Percentiles rank a stretch among this genome's conserved stretches.
These are phyloP conservation scores for Emmonsia crescens DNA, from an alignment of 2,329 filamentous ascomycete genomes.

Conservation along the genomic window DNA sequence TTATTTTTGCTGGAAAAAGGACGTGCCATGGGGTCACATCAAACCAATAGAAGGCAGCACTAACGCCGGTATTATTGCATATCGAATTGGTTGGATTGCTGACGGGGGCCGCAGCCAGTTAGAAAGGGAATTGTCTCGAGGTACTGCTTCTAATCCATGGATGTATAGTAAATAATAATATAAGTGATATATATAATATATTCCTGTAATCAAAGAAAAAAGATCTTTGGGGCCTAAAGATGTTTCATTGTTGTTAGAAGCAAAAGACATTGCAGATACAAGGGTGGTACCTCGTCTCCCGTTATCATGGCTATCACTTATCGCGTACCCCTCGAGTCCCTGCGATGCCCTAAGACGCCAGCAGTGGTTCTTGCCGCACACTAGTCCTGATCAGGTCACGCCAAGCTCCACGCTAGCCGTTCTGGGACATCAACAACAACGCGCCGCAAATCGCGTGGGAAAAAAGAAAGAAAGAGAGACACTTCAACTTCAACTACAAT, in stretches of 20 bases:
- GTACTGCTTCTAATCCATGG: too few relatives aligned
- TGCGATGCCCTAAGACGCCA: neutral
- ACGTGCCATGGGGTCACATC: neutral
- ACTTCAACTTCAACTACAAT: neutral
- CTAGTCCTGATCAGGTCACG: neutral
- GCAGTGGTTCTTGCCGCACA: neutral
- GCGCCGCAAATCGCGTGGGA: neutral
- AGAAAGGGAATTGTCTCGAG: neutral
- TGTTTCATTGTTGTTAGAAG: too few relatives aligned
- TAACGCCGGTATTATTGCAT: neutral
- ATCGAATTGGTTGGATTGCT: neutral
- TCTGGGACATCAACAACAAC: conserved; percentile 8
- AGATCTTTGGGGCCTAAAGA: too few relatives aligned
- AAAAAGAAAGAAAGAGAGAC: neutral
- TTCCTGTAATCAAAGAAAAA: neutral
- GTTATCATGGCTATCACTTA: neutral
- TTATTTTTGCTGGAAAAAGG: neutral
- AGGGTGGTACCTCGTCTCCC: neutral
- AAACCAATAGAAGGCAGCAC: neutral
- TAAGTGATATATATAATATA: neutral
- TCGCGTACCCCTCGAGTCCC: neutral
- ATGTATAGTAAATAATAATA: neutral
- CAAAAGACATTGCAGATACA: neutral
- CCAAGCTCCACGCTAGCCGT: neutral
- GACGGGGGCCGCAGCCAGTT: neutral